Evolutionary conservation across 2,329 filamentous ascomycete genomes (phyloP).

Genomic region (Neodidymelliopsis sp.): DNA sequence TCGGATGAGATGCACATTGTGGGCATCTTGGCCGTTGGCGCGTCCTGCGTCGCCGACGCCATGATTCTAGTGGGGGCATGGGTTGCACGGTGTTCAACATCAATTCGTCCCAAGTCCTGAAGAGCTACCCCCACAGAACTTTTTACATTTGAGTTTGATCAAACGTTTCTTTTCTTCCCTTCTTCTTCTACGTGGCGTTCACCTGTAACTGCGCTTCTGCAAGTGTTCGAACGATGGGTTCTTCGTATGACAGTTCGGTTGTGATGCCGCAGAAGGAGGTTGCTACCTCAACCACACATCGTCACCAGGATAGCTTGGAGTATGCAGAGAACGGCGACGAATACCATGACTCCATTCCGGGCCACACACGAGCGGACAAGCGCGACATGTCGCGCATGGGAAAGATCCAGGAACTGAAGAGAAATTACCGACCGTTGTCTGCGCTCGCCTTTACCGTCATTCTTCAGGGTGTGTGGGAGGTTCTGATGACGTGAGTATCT

Average conservation of each 20-base stretch:
- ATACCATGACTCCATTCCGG: conserved; percentile 37
- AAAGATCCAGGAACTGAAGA: conserved; percentile 43
- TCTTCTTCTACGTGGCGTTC: conserved; percentile 11
- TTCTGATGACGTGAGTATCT: conserved; percentile 39
- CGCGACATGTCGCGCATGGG: conserved; percentile 46
- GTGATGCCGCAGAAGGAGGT: conserved; percentile 14
- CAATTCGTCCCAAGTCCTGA: conserved; percentile 1
- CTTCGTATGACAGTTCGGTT: conserved; percentile 26
- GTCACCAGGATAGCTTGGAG: conserved; percentile 23
- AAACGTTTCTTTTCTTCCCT: conserved; percentile 10
- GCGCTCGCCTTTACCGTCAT: conserved; percentile 45
- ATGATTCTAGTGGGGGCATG: conserved; percentile 15
- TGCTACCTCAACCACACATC: conserved; percentile 10
- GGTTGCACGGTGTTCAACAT: conserved; percentile 20
- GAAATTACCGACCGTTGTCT: conserved; percentile 45
- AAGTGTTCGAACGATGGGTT: conserved; percentile 24
- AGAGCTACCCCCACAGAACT: conserved; percentile 6
- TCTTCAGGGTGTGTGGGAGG: conserved; percentile 45
- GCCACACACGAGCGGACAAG: conserved; percentile 38
- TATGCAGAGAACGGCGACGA: conserved; percentile 35
- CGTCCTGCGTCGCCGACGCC: conserved; percentile 6
- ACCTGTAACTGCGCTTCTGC: conserved; percentile 22
- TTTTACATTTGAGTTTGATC: conserved; percentile 7
- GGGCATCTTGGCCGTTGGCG: conserved; percentile 14
- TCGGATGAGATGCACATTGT: conserved; percentile 6